Percentiles rank a stretch among this genome's conserved stretches.
These are phyloP conservation scores for Knufia petricola DNA, from an alignment of 2,329 filamentous ascomycete genomes.

Conservation along the genomic window DNA sequence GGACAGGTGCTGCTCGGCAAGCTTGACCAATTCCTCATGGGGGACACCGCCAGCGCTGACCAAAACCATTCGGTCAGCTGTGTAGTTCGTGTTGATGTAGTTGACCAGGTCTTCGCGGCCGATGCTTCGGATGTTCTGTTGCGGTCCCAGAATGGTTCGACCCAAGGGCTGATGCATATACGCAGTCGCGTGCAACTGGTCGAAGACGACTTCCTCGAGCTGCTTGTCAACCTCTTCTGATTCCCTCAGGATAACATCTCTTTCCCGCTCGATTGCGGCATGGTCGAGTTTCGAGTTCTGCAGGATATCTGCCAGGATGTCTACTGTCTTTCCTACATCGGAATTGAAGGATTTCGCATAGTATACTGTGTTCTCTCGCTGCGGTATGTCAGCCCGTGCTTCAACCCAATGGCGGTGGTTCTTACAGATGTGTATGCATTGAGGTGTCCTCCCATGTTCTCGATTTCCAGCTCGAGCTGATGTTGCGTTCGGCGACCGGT, in stretches of 20 bases:
- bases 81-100: slow-evolving; percentile 99
- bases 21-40: slow-evolving; percentile 85
- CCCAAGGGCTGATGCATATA: slow-evolving; percentile 94
- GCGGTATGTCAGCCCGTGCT: slow-evolving; percentile 20
- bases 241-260: slow-evolving; percentile 96
- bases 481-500: slow-evolving; percentile 90
- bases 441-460: slow-evolving; percentile 99
- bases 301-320: slow-evolving; percentile 97
- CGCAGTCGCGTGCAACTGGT: slow-evolving; percentile 96
- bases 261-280: slow-evolving; percentile 88
- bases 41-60: slow-evolving; percentile 90
- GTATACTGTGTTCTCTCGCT: slow-evolving; percentile 99
- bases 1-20: slow-evolving; percentile 93
- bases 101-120: slow-evolving; percentile 78
- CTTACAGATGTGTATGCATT: slow-evolving; percentile 98
- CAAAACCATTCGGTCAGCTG: slow-evolving; percentile 97
- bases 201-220: slow-evolving; percentile 97
- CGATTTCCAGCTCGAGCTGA: slow-evolving; percentile 97
- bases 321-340: slow-evolving; percentile 90
- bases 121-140: slow-evolving; percentile 97
- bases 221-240: slow-evolving; percentile 99
- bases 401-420: slow-evolving; percentile 14
- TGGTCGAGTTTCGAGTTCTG: slow-evolving; percentile 98
- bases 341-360: slow-evolving; percentile 99
- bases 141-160: slow-evolving; percentile 93